phyloP scores from a whole-genome alignment of 805 yeast genomes.

The Kodamaea hsintzibuensis region DNA sequence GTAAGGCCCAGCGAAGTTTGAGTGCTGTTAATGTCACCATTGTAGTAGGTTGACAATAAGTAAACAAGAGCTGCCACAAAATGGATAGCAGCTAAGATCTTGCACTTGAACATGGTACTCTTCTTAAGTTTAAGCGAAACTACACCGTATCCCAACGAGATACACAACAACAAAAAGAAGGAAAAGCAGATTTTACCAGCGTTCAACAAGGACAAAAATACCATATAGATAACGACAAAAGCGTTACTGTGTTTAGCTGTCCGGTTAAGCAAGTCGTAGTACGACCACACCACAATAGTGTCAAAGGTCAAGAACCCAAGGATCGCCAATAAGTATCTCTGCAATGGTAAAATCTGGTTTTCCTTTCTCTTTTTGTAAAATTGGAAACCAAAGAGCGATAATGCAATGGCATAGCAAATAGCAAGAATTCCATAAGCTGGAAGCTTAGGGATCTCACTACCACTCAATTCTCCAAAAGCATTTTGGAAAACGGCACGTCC shows the following conservation, averaged over 20 bases:
- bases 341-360: conserved; percentile 84
- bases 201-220: conserved; percentile 74
- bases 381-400: conserved; percentile 82
- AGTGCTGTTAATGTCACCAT: conserved; percentile 24
- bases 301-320: conserved; percentile 80
- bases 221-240: conserved; percentile 68
- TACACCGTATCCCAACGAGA: conserved; percentile 91
- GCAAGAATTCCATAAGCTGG: conserved; percentile 87
- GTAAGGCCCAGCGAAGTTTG: conserved; percentile 35
- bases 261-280: conserved; percentile 79
- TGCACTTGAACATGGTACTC: conserved; percentile 63
- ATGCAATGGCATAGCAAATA: conserved; percentile 75
- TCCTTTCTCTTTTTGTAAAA: conserved; percentile 73
- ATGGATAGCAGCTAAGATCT: conserved; percentile 42
- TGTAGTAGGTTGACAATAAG: conserved; percentile 34
- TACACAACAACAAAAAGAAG: conserved; percentile 80
- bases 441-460: conserved; percentile 86
- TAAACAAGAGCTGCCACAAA: conserved; percentile 38
- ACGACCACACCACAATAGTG: conserved; percentile 86
- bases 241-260: conserved; percentile 49
- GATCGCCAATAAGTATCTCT: conserved; percentile 85
- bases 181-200: conserved; percentile 81
- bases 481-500: conserved; percentile 84
- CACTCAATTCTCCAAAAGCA: conserved; percentile 87
- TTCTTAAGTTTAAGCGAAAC: conserved; percentile 83